A percentile compares a stretch with the other conserved stretches of the same genome.
Conservation (phyloP, 2,329 filamentous ascomycete genomes). For the Thelonectria rubi region DNA sequence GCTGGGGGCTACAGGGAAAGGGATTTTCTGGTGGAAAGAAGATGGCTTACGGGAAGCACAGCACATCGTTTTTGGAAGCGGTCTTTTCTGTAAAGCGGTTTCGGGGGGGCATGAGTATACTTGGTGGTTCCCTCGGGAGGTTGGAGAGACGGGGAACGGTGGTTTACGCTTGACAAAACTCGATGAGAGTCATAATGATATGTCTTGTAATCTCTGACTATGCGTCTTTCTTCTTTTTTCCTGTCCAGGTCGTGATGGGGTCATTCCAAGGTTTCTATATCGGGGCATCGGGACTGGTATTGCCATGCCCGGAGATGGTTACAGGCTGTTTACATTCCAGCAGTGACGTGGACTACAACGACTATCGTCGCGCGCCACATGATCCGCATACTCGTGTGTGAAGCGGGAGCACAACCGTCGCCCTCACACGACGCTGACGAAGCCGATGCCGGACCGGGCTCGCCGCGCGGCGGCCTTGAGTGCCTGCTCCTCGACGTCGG, state of each 20-base stretch:
- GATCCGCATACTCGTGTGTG: neutral
- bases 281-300: no score
- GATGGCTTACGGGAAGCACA: conserved; percentile 21
- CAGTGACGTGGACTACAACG: neutral
- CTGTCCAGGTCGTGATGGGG: conserved; percentile 3
- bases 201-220: conserved; percentile 22
- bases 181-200: conserved; percentile 37
- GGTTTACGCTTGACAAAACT: conserved; percentile 23
- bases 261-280: neutral
- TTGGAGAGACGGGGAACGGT: conserved; percentile 7
- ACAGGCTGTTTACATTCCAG: no score
- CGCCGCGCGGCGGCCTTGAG: conserved; percentile 64
- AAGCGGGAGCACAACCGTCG: no score
- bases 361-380: neutral
- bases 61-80: conserved; percentile 18
- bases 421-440: conserved; percentile 69
- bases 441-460: conserved; percentile 70
- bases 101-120: neutral
- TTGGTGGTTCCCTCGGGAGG: neutral
- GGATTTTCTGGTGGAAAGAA: conserved; percentile 19
- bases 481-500: conserved; percentile 71
- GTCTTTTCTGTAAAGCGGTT: neutral
- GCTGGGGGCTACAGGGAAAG: conserved; percentile 31
- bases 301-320: no score
- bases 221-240: conserved; percentile 3